Base-by-base conservation (phyloP, 768 basidiomycete genomes). In the Kwoniella pini region DNA sequence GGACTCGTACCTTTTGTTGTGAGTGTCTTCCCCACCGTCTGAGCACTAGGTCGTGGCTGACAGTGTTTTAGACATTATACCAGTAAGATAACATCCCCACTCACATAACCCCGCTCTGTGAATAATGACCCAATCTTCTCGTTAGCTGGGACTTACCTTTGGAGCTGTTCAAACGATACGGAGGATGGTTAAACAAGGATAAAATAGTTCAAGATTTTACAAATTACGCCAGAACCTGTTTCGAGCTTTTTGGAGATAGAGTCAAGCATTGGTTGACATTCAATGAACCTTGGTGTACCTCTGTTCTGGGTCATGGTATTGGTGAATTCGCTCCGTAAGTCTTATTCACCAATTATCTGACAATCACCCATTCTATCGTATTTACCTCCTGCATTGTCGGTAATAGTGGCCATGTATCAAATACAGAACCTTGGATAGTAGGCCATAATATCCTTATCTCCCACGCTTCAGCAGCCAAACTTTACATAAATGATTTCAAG, bases 231-330 rank as follows among this genome's bases (percentile, higher is more conserved):
- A 80, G 78, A 63, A 80, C 88, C 45, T 88, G 88, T 79, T 90
- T 90, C 76, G 82, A 86, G 67, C 80, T 83, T 13, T 90, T 88
- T 70, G 88, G 88, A 21, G 86, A 87, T 75, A 83, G 87, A 60
- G 88, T 90, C 67, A 86, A 88, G 77, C 80, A 87, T 75, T 89
- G 88, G 88, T 57, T 88, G 49, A 89, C 87, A 2, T 81, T 88
- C 77, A 89, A 89, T 74, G 88, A 90, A 79, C 87, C 87, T 0
- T 72, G 68, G 68, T 67, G 65, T 49, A 48, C 61, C 19, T 50
- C 63, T 7, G 65, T 87, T 85, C 86, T 87, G 48, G 87, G 88
- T n/a, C 86, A 88, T 69, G 85, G 85, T 13, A 81, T 84, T 45
- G 88, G 87, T 45, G 82, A 85, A 13, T 89, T 89, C 64, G 88